These are phyloP conservation scores for Yamadazyma sp. DNA, from an alignment of 805 yeast species.

Conservation along the genomic window DNA sequence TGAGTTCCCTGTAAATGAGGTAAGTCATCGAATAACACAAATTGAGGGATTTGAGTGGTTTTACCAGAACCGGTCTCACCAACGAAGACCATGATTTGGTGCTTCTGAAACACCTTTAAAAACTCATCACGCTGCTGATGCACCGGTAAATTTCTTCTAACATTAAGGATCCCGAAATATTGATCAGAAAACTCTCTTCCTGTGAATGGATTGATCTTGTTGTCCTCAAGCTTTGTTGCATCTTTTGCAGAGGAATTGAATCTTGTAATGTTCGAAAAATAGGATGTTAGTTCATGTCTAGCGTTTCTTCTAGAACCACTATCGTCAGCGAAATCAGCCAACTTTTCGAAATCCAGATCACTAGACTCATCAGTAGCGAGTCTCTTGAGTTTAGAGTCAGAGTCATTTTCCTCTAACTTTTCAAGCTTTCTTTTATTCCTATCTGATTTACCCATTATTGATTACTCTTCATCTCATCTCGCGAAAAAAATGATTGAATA, in stretches of 20 bases:
- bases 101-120: conserved; percentile 73
- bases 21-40: conserved; percentile 87
- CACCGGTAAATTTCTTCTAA: conserved; percentile 86
- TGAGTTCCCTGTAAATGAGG: conserved; percentile 81
- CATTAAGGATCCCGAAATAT: conserved; percentile 75
- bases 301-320: neutral
- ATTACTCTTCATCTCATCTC: conserved; percentile 10
- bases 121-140: conserved; percentile 92
- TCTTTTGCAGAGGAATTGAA: conserved; percentile 66
- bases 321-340: conserved; percentile 3
- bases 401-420: neutral
- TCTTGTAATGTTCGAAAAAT: conserved; percentile 37
- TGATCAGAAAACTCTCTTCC: conserved; percentile 60
- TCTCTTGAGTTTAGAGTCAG: conserved; percentile 1
- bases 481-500: too few relatives aligned
- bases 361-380: conserved; percentile 9
- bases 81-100: conserved; percentile 96
- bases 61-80: conserved; percentile 99
- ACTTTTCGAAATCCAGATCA: conserved; percentile 6
- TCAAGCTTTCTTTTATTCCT: conserved; percentile 13
- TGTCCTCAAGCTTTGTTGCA: conserved; percentile 60
- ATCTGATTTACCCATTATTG: conserved; percentile 11
- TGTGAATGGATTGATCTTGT: conserved; percentile 73
- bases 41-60: conserved; percentile 97
- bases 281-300: conserved; percentile 5